Evolutionary conservation across 2,329 filamentous ascomycete genomes (phyloP), one percentile per base, ranked within the genome.

Genomic region (Trichoderma sp.): DNA sequence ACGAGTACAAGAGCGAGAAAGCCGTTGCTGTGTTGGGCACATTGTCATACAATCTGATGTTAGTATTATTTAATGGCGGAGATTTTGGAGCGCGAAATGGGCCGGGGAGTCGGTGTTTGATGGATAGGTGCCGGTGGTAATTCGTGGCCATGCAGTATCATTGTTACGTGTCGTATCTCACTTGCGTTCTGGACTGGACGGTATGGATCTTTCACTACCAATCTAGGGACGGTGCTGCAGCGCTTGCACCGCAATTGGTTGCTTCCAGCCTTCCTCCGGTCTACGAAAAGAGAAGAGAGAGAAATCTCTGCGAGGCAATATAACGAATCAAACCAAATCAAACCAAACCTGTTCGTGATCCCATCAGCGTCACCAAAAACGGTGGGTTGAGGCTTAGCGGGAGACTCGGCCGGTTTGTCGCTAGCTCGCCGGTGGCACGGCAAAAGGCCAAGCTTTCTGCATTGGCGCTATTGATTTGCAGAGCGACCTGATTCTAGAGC

Each of bases 371-470:
- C 51, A 18, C 57, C 51, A 58, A 63, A 60, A 69, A 43, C 65
- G 65, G 65, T 69, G 65, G 51, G 57, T 39, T 67, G 32, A 56
- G 36, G 65, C 65, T 51, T 24, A 39, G 65, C 65, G 65, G 65
- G 65, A 68, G 53, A n/a, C 47, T 36, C 65, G 60, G 26, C 65
- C 65, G 56, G 53, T 51, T 69, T 69, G 62, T 60, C 56, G 28
- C 65, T 69, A 69, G 53, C 65, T 26, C 36, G 47, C 39, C 24
- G 60, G 64, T 67, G 64, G 51, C 64, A 57, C 64, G 51, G 64
- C 64, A 67, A n/a, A 43, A 3, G 5, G 64, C 64, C 64, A 67
- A 67, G 51, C 64, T 58, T 56, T 67, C 43, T 47, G 36, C 60
- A 47, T 43, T 43, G 51, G 51, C 64, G 53, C 64, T 58, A 67